Evolutionary conservation across 352 stramenopile species (phyloP), one percentile per base, ranked within the genome.

Genomic region (Pythium diclinum): DNA sequence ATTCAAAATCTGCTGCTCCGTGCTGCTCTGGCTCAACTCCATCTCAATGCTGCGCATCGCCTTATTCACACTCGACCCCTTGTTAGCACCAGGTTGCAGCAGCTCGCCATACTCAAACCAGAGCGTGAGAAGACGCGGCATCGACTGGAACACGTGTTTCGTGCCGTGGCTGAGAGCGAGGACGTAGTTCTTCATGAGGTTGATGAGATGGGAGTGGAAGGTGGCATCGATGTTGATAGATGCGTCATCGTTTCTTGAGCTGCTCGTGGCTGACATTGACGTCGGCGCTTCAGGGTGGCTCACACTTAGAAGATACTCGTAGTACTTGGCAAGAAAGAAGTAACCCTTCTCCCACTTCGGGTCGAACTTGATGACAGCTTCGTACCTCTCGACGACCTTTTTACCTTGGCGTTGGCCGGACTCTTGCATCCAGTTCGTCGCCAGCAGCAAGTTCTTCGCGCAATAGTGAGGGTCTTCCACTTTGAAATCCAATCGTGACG

Each of bases 91-190:
- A 1, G 56, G 57, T 36, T 92, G 79, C 0, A 94, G 61, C 13
- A 91, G 52, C 79, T 94, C 74, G 49, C 92, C 96, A 71, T 97
- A 98, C 69, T 99, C 95, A 69, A 99, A 99, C 94, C 94, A 99
- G 36, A 99, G 73, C 11, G 97, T 98, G 11, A 99, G 77, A 46
- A 99, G 73, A n/a, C 97, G 88, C 25, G 97, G 96, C 56, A 99
- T 85, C 1, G 96, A 97, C 75, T 99, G 95, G 74, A 98, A 99
- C 28, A 99, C 83, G 74, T 98, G 97, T 61, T 99, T 99, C n/a
- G 93, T 88, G 21, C 81, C 84, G 62, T 91, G 75, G 46, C 75
- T 74, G 3, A 97, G 73, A 13, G 87, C 78, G 6, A 88, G 74
- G 58, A 97, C 88, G 74, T 99, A 99, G 65, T 98, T 97, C 36